Evolutionary conservation across 352 stramenopile species (phyloP).

Genomic region (Phytophthora brassicae): DNA sequence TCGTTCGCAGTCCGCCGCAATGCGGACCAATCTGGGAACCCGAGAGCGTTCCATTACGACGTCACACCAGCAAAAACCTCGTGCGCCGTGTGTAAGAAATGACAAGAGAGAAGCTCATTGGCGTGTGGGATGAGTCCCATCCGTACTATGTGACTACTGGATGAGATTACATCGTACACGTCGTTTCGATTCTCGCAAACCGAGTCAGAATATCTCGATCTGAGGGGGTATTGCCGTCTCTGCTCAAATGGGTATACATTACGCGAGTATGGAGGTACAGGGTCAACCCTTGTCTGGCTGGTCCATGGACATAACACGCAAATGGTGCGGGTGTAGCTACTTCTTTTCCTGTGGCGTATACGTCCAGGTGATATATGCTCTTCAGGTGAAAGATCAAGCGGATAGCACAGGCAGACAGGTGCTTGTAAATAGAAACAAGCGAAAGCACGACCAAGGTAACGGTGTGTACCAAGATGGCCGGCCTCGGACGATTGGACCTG

Average conservation of each 20-base stretch:
- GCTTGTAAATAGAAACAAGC: no score
- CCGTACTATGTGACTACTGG: no score
- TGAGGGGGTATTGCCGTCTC: slow-evolving; percentile 1
- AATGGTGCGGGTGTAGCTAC: slow-evolving; percentile 3
- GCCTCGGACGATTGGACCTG: no score
- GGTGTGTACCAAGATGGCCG: no score
- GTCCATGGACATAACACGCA: neutral
- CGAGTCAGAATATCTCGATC: neutral
- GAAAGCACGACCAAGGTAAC: no score
- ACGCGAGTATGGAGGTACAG: neutral
- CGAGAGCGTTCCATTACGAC: no score
- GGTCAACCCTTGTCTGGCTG: neutral
- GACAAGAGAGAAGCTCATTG: neutral
- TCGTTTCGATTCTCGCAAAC: no score
- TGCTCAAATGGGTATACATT: slow-evolving; percentile 3
- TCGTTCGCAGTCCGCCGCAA: no score
- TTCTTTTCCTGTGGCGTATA: slow-evolving; percentile 2
- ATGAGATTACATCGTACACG: no score
- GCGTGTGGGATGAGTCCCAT: no score
- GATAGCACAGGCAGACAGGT: no score
- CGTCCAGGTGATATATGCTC: neutral
- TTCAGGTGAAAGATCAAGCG: neutral
- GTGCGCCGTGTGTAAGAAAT: neutral
- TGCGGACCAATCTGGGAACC: neutral
- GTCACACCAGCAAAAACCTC: no score